Conservation (phyloP, 2,329 filamentous ascomycete genomes). For the Ophiostoma sp. region DNA sequence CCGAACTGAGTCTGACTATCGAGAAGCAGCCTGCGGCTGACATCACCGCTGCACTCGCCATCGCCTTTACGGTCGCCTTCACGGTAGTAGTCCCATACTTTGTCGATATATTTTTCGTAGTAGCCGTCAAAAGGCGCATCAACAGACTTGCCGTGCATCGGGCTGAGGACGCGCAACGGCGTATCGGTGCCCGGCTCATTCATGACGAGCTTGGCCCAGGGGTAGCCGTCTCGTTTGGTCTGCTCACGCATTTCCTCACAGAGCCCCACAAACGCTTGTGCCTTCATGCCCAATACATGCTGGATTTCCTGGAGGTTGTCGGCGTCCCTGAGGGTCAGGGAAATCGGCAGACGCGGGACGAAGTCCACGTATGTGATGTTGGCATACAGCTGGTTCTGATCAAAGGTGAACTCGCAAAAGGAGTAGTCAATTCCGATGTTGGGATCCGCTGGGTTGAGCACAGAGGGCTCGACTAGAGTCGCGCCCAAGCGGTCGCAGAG, state of each 20-base stretch:
- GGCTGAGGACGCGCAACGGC: constrained; percentile 40
- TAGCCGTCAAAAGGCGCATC: constrained; percentile 42
- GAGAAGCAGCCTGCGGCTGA: constrained; percentile 42
- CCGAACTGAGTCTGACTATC: constrained; percentile 60
- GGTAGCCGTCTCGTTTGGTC: constrained; percentile 47
- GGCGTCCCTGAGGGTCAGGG: constrained; percentile 43
- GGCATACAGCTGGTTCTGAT: constrained; percentile 51
- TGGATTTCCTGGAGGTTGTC: constrained; percentile 38
- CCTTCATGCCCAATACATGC: constrained; percentile 52
- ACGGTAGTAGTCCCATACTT: constrained; percentile 39
- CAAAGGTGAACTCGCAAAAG: constrained; percentile 59
- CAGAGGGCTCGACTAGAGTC: constrained; percentile 57
- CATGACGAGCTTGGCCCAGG: constrained; percentile 56
- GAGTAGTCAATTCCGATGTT: constrained; percentile 50
- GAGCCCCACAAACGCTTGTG: constrained; percentile 52
- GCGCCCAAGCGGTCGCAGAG: neutral
- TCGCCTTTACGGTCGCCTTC: constrained; percentile 14
- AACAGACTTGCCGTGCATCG: constrained; percentile 41
- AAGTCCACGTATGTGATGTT: constrained; percentile 66
- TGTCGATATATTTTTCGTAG: constrained; percentile 40
- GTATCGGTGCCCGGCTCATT: neutral
- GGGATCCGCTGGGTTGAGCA: constrained; percentile 55
- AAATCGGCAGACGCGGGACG: constrained; percentile 49
- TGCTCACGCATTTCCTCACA: constrained; percentile 52
- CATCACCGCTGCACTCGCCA: constrained; percentile 23